These are phyloP conservation scores for Leccinum aurantiacum DNA, from an alignment of 768 basidiomycete genomes.

Conservation along the genomic window DNA sequence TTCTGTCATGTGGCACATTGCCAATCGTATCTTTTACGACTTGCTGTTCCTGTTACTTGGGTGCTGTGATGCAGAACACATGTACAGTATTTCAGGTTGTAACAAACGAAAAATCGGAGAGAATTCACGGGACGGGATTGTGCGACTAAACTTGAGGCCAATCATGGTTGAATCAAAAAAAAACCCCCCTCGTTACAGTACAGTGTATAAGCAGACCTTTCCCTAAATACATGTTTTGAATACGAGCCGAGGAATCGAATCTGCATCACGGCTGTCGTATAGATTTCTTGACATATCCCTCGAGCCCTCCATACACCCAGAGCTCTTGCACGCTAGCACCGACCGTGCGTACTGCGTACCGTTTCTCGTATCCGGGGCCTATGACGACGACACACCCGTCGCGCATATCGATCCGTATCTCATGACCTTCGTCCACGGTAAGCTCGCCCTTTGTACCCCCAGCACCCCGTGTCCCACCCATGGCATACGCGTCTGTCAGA, in stretches of 20 bases:
- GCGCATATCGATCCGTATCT: conserved; percentile 63
- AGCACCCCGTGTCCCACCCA: conserved; percentile 69
- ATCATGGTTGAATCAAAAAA: no score
- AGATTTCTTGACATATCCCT: conserved; percentile 83
- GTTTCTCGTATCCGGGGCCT: conserved; percentile 43
- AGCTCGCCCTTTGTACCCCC: conserved; percentile 82
- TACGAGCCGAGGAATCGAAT: neutral
- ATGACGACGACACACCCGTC: conserved; percentile 66
- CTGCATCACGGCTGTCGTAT: conserved; percentile 39
- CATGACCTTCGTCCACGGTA: conserved; percentile 74
- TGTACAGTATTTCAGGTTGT: no score
- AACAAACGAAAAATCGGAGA: no score
- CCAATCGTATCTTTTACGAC: neutral
- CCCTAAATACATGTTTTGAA: neutral
- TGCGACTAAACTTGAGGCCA: no score
- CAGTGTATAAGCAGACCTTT: no score
- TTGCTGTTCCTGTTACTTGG: neutral
- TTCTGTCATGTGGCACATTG: neutral
- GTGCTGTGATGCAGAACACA: no score
- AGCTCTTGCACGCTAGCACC: conserved; percentile 96
- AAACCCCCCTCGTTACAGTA: no score
- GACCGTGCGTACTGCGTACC: conserved; percentile 71
- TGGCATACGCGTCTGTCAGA: conserved; percentile 72
- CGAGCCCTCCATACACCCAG: conserved; percentile 93
- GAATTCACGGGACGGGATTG: no score